Evolutionary conservation across 495 filamentous ascomycete genomes (phyloP).

Genomic region (Penicillium maclennaniae): DNA sequence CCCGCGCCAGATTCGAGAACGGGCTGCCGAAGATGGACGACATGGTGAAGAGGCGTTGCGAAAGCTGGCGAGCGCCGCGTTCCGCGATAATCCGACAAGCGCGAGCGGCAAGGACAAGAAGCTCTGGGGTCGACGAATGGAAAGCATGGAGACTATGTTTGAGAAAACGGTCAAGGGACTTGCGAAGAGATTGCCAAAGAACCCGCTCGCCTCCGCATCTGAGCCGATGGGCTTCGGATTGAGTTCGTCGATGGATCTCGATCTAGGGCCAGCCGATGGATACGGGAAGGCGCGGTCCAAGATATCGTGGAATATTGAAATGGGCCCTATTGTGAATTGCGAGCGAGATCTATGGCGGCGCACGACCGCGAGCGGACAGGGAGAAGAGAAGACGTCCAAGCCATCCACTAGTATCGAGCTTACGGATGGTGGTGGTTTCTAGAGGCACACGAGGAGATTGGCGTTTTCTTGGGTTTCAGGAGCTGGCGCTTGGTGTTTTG

Average conservation of each 20-base stretch:
- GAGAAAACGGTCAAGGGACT: conserved; percentile 43
- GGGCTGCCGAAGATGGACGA: conserved; percentile 67
- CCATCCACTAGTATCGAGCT: conserved; percentile 22
- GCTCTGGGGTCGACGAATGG: conserved; percentile 40
- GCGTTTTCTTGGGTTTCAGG: conserved; percentile 23
- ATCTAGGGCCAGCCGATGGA: conserved; percentile 24
- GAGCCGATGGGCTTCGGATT: background rate
- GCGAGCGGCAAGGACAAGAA: conserved; percentile 40
- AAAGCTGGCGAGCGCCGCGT: conserved; percentile 55
- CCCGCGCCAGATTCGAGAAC: conserved; percentile 67
- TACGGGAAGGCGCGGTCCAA: conserved; percentile 30
- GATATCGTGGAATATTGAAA: conserved; percentile 31
- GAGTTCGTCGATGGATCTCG: conserved; percentile 33
- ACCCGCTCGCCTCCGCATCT: conserved; percentile 3
- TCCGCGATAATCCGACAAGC: conserved; percentile 39
- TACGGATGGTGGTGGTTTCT: conserved; percentile 30
- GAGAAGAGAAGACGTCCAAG: conserved; percentile 32
- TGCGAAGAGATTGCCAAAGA: conserved; percentile 33
- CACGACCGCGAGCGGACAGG: conserved; percentile 23
- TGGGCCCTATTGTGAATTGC: conserved; percentile 48
- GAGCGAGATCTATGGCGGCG: conserved; percentile 44
- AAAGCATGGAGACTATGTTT: conserved; percentile 49
- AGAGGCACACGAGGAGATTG: conserved; percentile 16
- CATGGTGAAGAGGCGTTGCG: conserved; percentile 71
- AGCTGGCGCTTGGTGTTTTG: conserved; percentile 17